These are phyloP conservation scores for Epichloe scottii DNA, from an alignment of 2,329 filamentous ascomycete genomes.

Conservation along the genomic window DNA sequence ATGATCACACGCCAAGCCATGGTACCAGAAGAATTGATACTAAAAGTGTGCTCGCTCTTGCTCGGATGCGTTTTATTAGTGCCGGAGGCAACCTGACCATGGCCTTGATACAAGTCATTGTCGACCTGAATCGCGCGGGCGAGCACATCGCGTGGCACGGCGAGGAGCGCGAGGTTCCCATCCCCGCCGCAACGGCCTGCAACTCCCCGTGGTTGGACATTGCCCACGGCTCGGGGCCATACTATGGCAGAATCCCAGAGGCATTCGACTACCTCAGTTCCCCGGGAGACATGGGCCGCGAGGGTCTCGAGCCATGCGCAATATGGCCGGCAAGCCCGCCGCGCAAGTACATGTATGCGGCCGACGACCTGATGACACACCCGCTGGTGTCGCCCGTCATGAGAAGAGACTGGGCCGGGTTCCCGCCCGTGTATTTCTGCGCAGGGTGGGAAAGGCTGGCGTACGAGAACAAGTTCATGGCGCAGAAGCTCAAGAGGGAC, in stretches of 20 bases:
- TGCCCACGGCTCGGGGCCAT: conserved; percentile 35
- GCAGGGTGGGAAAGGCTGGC: conserved; percentile 60
- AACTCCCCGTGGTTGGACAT: conserved; percentile 64
- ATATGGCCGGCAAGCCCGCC: conserved; percentile 46
- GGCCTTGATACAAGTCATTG: conserved; percentile 53
- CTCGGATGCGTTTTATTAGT: conserved; percentile 20
- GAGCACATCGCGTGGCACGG: conserved; percentile 48
- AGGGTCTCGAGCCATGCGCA: conserved; percentile 29
- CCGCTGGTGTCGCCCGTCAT: conserved; percentile 56
- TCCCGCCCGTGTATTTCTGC: conserved; percentile 55
- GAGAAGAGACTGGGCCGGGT: conserved; percentile 43
- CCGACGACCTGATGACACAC: conserved; percentile 44
- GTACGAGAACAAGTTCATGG: conserved; percentile 54
- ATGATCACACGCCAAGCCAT: too few species aligned
- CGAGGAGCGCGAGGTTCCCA: conserved; percentile 40
- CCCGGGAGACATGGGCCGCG: conserved; percentile 22
- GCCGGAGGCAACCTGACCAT: conserved; percentile 63
- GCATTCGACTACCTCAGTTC: conserved; percentile 36
- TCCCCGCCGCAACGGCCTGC: conserved; percentile 53
- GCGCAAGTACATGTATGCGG: conserved; percentile 40
- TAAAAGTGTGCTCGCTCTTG: not conserved
- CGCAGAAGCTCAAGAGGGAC: conserved; percentile 39
- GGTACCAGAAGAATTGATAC: not conserved
- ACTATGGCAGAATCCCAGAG: conserved; percentile 15
- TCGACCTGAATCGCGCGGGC: conserved; percentile 43